A percentile compares a stretch with the other conserved stretches of the same genome.
These are phyloP conservation scores for Allium cepa DNA, from an alignment of 106 monocot genomes.

Conservation along the genomic window DNA sequence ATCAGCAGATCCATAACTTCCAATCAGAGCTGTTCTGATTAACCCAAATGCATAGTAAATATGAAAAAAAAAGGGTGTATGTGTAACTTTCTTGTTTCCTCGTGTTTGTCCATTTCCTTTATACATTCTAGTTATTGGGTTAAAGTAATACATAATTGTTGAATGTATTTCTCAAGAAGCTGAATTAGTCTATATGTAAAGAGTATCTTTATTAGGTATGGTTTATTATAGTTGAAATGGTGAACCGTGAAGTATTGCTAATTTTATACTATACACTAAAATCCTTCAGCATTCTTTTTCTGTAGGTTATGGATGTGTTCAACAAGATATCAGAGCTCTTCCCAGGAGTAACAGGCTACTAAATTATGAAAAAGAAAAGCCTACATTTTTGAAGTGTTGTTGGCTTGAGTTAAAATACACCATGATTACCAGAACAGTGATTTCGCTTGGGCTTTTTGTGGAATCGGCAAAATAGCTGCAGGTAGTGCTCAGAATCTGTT, in stretches of 20 bases:
- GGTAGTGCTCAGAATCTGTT: too few species aligned
- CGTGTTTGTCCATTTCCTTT: neutral
- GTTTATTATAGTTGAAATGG: neutral
- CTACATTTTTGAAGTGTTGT: too few species aligned
- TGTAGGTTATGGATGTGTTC: slow-evolving; percentile 57
- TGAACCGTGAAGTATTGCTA: neutral
- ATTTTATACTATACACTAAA: neutral
- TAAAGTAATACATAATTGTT: neutral
- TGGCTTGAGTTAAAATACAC: too few species aligned
- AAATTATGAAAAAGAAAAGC: neutral
- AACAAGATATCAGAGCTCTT: slow-evolving; percentile 59
- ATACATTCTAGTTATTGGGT: neutral
- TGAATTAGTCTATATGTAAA: neutral
- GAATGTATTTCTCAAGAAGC: neutral
- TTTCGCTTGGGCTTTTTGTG: too few species aligned
- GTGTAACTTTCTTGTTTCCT: too few species aligned
- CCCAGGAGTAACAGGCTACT: slow-evolving; percentile 33
- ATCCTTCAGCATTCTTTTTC: neutral
- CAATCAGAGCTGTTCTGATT: neutral
- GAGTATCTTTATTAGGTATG: neutral
- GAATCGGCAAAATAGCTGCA: too few species aligned
- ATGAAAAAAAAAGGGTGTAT: neutral
- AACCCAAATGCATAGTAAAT: neutral
- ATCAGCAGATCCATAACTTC: neutral
- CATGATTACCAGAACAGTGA: too few species aligned